Conservation (phyloP, 176 grass and related monocot species). For the Microstegium vimineum region DNA sequence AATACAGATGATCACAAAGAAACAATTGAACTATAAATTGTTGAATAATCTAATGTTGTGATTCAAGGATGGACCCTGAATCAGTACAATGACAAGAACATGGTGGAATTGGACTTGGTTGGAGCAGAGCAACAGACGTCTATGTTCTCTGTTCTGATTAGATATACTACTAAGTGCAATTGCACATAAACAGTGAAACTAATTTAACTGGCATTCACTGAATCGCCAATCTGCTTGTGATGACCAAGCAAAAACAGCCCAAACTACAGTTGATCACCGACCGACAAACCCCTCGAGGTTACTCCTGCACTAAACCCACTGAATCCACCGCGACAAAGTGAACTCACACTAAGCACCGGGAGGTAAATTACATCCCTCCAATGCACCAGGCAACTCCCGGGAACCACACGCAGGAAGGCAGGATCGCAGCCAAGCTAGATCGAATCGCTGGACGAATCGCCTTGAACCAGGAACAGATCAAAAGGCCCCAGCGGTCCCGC, state of each 20-base stretch:
- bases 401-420: neutral
- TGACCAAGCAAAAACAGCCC: neutral
- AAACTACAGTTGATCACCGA: neutral
- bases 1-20: neutral
- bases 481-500: too few species aligned
- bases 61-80: neutral
- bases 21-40: neutral
- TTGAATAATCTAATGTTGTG: neutral
- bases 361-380: neutral
- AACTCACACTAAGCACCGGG: neutral
- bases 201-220: neutral
- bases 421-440: neutral
- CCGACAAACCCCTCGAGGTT: neutral
- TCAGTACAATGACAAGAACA: neutral
- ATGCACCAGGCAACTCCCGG: neutral
- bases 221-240: neutral
- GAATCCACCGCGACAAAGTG: neutral
- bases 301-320: slow-evolving; percentile 5
- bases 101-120: neutral
- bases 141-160: neutral
- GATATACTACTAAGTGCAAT: neutral
- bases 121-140: neutral
- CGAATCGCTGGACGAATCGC: neutral
- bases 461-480: neutral
- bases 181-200: neutral